Evolutionary conservation across 768 basidiomycete species (phyloP).

Genomic region (Mycena crocata): DNA sequence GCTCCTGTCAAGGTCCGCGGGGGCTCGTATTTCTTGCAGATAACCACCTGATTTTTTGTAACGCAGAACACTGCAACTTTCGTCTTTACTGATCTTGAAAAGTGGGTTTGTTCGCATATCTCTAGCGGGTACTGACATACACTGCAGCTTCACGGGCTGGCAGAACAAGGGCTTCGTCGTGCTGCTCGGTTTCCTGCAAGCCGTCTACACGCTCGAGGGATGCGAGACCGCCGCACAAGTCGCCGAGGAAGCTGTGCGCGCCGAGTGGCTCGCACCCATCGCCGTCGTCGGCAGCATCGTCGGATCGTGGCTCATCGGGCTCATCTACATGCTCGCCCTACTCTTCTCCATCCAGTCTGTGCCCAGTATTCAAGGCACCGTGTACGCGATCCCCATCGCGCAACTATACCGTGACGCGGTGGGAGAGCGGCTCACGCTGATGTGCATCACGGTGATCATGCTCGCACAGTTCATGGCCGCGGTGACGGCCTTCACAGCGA

Average conservation of each 20-base stretch:
- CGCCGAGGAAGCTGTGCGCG: slow-evolving; percentile 68
- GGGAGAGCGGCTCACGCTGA: slow-evolving; percentile 56
- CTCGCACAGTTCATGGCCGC: slow-evolving; percentile 67
- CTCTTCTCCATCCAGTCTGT: slow-evolving; percentile 69
- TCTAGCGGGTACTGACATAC: neutral
- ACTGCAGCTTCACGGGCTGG: slow-evolving; percentile 66
- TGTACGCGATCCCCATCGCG: slow-evolving; percentile 69
- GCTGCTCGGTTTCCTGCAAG: slow-evolving; percentile 67
- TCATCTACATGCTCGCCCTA: slow-evolving; percentile 68
- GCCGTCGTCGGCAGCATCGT: slow-evolving; percentile 67
- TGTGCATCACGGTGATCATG: slow-evolving; percentile 63
- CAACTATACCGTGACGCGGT: slow-evolving; percentile 69
- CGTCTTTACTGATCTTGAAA: slow-evolving; percentile 68
- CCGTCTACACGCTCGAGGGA: slow-evolving; percentile 71
- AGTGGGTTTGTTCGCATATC: slow-evolving; percentile 45
- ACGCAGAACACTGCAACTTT: slow-evolving; percentile 64
- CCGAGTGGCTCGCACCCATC: slow-evolving; percentile 66
- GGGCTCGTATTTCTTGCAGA: neutral
- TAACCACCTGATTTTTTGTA: neutral
- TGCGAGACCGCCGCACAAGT: slow-evolving; percentile 75
- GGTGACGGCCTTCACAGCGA: slow-evolving; percentile 68
- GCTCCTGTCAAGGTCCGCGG: slow-evolving; percentile 61
- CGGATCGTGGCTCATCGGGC: slow-evolving; percentile 68
- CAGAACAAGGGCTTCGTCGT: slow-evolving; percentile 64
- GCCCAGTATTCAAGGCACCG: slow-evolving; percentile 58